Base-by-base conservation (phyloP, 768 basidiomycete genomes). In the Leccinum uliginosum region DNA sequence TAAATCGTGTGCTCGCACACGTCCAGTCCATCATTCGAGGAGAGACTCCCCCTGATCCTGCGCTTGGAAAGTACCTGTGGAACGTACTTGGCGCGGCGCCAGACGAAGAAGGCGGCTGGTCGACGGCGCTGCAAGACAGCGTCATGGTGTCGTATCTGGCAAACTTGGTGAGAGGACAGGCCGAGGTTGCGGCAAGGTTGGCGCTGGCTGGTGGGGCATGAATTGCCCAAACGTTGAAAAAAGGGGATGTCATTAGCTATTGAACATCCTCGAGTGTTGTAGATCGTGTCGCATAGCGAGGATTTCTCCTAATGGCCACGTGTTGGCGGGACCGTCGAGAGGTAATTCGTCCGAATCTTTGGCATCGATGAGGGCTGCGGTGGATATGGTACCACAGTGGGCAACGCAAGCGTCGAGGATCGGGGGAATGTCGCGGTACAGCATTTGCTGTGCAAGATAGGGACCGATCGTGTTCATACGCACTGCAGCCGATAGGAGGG, bases 231-330 rank as follows among this genome's bases (percentile, higher is more conserved):
- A 45, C 32, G 44, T 34, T 15, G 32, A 24, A 35, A 38, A 38
- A 5, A 3, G 8, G 8, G 10, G 12, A 58, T 29, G 51, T 57
- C 23, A 17, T 56, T 55, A 89, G 73, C 88, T 90, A 73, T 99
- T 99, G 79, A 99, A 99, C 61, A 98, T 93, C 58, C 95, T 81
- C 45, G 93, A 95, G 74, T 98, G 96, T 71, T 94, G 91, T 65
- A 93, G 74, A 74, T 98, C 96, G 71, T 99, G 97, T 57, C 97
- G 79, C 40, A 84, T 82, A 34, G 89, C 85, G 27, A 98, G 78
- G 40, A 98, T 88, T 74, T 99, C 97, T 17, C 94, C 95, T 19
- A 99, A 71, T 1, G 96, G 97, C 96, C 96, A 98, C 15, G 92
- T 98, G 64, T 86, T 93, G 35, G 88, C 87, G 4, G 95, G 93